These are phyloP conservation scores for Arthrobotrys entomopaga DNA, from an alignment of 2,329 filamentous ascomycete genomes.

Conservation along the genomic window DNA sequence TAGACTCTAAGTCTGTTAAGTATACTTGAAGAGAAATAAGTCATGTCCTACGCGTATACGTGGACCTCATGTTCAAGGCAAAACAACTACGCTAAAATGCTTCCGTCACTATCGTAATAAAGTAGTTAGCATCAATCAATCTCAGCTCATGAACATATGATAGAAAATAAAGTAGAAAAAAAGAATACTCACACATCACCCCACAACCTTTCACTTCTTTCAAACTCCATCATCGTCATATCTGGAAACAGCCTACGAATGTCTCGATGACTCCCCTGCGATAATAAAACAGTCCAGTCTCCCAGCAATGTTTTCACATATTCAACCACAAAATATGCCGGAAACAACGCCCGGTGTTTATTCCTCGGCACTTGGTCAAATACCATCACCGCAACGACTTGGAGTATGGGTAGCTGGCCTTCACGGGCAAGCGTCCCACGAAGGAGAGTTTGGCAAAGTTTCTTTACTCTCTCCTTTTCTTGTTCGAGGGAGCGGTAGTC, in stretches of 20 bases:
- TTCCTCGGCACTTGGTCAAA: conserved; percentile 4
- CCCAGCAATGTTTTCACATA: conserved; percentile 26
- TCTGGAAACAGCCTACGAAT: conserved; percentile 15
- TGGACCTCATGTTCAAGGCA: no score
- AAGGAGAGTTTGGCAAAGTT: conserved; percentile 16
- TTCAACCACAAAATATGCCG: conserved; percentile 26
- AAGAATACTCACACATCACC: conserved; percentile 3
- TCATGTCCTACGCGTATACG: no score
- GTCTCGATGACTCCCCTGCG: conserved; percentile 11
- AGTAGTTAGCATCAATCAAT: background rate
- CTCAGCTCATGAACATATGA: no score
- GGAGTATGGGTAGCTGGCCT: conserved; percentile 2
- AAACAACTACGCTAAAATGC: background rate
- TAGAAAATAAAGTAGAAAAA: background rate
- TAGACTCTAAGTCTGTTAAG: no score
- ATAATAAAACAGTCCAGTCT: conserved; percentile 7
- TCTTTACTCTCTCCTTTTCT: conserved; percentile 7
- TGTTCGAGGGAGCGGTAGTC: conserved; percentile 5
- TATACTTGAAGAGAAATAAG: no score
- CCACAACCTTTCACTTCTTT: conserved; percentile 31
- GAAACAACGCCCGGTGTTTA: background rate
- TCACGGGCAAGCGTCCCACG: background rate
- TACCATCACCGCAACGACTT: conserved; percentile 30
- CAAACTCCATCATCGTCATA: conserved; percentile 26
- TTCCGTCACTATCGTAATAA: background rate